Percentiles rank a stretch among this genome's conserved stretches.
Evolutionary conservation across 23 red algal genomes (phyloP).

Genomic region (Gracilaria gracilis): DNA sequence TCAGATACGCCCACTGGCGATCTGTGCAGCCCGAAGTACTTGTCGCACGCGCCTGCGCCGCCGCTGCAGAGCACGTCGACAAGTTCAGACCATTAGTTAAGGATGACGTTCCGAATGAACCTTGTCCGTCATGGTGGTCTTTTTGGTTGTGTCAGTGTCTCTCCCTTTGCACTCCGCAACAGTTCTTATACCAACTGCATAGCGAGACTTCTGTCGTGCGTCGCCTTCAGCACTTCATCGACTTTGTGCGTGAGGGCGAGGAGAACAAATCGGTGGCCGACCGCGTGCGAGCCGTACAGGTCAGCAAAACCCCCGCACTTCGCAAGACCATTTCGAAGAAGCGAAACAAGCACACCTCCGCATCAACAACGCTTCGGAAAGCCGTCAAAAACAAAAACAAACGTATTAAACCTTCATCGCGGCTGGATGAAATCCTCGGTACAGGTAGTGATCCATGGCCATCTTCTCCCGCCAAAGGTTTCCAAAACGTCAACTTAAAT

Average conservation of each 20-base stretch:
- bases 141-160: slow-evolving; percentile 34
- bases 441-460: slow-evolving; percentile 36
- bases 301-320: background rate
- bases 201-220: slow-evolving; percentile 39
- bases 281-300: background rate
- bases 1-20: slow-evolving; percentile 26
- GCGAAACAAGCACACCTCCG: background rate
- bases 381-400: background rate
- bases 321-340: slow-evolving; percentile 15
- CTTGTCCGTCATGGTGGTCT: slow-evolving; percentile 33
- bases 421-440: background rate
- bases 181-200: slow-evolving; percentile 2
- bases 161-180: background rate
- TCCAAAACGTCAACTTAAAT: slow-evolving; percentile 21
- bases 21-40: slow-evolving; percentile 37
- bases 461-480: slow-evolving; percentile 40
- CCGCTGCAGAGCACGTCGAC: slow-evolving; percentile 1
- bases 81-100: slow-evolving; percentile 12
- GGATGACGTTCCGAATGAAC: slow-evolving; percentile 25
- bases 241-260: background rate
- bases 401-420: background rate
- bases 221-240: slow-evolving; percentile 11
- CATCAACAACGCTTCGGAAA: background rate
- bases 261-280: background rate
- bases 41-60: slow-evolving; percentile 19